These are phyloP conservation scores for Tylopilus vinaceipallidus DNA, from an alignment of 768 basidiomycete species.

Conservation along the genomic window DNA sequence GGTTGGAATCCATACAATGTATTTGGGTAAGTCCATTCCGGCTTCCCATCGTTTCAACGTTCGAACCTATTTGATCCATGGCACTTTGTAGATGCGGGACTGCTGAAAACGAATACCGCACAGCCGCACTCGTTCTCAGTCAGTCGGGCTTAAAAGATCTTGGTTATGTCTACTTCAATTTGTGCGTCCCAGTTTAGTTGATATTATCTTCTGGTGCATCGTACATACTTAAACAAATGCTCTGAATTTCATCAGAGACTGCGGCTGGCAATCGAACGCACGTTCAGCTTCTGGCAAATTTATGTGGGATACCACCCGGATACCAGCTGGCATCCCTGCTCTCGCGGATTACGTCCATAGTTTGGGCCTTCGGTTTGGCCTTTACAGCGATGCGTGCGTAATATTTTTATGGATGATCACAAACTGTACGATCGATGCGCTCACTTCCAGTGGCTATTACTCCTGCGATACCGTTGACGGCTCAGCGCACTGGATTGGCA, in stretches of 20 bases:
- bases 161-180: constrained; percentile 9
- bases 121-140: constrained; percentile 6
- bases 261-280: constrained; percentile 10
- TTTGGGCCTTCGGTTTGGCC: constrained; percentile 9
- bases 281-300: constrained; percentile 3
- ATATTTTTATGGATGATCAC: background rate
- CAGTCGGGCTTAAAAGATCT: background rate
- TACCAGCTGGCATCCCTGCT: constrained; percentile 13
- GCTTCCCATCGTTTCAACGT: background rate
- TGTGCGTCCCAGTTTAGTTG: constrained; percentile 5
- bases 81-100: constrained; percentile 6
- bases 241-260: constrained; percentile 4
- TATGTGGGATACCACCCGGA: constrained; percentile 8
- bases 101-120: constrained; percentile 3
- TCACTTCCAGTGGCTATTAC: constrained; percentile 5
- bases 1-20: constrained; percentile 20
- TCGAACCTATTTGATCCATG: background rate
- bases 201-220: background rate
- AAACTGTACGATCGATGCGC: background rate
- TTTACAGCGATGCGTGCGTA: constrained; percentile 15
- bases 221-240: background rate
- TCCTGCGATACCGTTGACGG: constrained; percentile 6
- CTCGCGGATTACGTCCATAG: constrained; percentile 9
- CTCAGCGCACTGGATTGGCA: constrained; percentile 2
- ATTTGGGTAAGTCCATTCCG: constrained; percentile 1